Evolutionary conservation across 2,329 filamentous ascomycete genomes (phyloP).

Genomic region (Aspergillus costaricaensis): DNA sequence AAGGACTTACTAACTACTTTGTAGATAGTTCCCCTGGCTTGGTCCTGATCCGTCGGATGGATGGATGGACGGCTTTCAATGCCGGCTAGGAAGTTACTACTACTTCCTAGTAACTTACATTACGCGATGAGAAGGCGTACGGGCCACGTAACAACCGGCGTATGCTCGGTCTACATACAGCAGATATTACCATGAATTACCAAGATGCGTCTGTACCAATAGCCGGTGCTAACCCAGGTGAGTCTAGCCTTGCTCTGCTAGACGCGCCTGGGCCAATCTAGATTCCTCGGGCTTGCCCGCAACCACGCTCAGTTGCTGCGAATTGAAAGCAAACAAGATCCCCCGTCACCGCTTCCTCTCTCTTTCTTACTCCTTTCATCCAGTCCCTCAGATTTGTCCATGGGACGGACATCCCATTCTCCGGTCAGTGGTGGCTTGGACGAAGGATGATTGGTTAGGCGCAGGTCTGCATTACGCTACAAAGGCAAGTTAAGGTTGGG

Average conservation of each 20-base stretch:
- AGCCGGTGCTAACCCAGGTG: background rate
- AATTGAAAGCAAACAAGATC: background rate
- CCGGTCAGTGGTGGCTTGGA: background rate
- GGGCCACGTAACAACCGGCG: background rate
- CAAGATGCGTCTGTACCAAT: background rate
- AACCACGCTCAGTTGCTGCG: too few relatives aligned
- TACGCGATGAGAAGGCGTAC: background rate
- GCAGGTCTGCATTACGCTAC: background rate
- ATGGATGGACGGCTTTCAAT: conserved; percentile 1
- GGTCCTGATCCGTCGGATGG: background rate
- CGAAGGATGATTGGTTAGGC: background rate
- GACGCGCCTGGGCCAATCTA: conserved; percentile 10
- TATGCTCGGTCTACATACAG: background rate
- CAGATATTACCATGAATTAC: background rate
- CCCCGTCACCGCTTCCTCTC: background rate
- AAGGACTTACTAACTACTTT: background rate
- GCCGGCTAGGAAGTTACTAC: background rate
- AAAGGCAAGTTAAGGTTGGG: background rate
- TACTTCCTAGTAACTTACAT: background rate
- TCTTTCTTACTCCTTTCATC: background rate
- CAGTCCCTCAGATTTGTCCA: background rate
- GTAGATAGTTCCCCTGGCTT: too few relatives aligned
- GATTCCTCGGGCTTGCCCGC: conserved; percentile 8
- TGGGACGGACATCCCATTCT: background rate
- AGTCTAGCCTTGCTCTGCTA: background rate